Evolutionary conservation across 2,329 filamentous ascomycete species (phyloP), one percentile per base, ranked within the genome.

Genomic region (Nothopassalora personata): DNA sequence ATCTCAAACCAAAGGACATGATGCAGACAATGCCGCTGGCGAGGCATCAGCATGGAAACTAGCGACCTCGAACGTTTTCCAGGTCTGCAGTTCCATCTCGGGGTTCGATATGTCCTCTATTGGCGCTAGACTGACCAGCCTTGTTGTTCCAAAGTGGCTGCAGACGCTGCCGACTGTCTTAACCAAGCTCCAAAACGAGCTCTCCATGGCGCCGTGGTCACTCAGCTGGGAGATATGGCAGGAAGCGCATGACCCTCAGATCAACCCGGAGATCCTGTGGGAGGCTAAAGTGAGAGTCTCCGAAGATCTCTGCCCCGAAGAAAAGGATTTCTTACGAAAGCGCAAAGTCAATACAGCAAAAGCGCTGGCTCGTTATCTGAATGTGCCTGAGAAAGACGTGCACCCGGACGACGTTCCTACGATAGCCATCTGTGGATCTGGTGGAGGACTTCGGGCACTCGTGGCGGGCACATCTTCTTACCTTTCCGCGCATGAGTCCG

Each of bases 351-450:
- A 89, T 52, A 87, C 88, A 0, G 84, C 82, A 4, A 83, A 83
- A 57, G 91, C 90, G 5, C 77, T 99, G 54, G 91, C 92, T 2
- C 86, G 80, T 54, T 99, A 97, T 70, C 83, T 99, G 0, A 85
- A 83, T 31, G 78, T 99, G 5, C 79, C 87, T 0, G 90, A 92
- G 71, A 79, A 83, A 13, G 88, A 93, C 2, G 85, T 99, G n/a
- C 85, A 97, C 69, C 90, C 91, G 0, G 91, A 96, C 50, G 94
- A 99, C 76, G 87, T 97, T 6, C 94, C 94, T 0, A 86, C 87
- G 2, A 97, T 99, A 71, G 93, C 93, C 43, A 87, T 97, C 78
- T 96, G 93, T 67, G 92, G 92, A 8, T 97, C 93, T 1, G 94
- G 94, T 9, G 94, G 94, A 58, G 94, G 94, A 0, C 76, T 99